Conservation (phyloP, 2,329 filamentous ascomycete species). For the Aspergillus sp. region DNA sequence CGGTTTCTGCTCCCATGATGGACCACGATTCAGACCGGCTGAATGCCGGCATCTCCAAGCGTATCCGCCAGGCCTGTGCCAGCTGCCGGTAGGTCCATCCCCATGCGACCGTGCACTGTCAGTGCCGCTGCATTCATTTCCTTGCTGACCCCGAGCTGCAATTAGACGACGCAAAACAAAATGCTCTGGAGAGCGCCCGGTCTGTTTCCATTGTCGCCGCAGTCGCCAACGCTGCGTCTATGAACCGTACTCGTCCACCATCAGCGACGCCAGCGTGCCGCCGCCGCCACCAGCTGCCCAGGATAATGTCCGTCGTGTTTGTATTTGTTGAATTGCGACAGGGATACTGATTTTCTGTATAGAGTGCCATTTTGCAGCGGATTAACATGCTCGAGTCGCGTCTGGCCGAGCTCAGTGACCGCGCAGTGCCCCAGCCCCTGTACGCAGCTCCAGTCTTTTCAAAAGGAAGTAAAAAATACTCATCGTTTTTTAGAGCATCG, state of each 20-base stretch:
- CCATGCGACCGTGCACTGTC: not conserved
- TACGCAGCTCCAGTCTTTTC: not conserved
- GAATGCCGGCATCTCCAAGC: conserved; percentile 17
- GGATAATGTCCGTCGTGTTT: not conserved
- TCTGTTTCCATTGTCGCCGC: conserved; percentile 27
- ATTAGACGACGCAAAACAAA: conserved; percentile 26
- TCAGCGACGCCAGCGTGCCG: not conserved
- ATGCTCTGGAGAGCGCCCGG: conserved; percentile 26
- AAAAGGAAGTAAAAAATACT: too few relatives aligned
- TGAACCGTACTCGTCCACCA: conserved; percentile 22
- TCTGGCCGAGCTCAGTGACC: conserved; percentile 22
- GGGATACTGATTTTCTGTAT: not conserved
- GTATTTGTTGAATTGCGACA: too few relatives aligned
- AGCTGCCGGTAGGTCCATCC: conserved; percentile 25
- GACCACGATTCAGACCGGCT: not conserved
- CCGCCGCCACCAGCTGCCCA: not conserved
- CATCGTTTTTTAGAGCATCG: not conserved
- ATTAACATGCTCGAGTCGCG: conserved; percentile 25
- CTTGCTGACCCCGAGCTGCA: not conserved
- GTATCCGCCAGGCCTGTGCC: conserved; percentile 30
- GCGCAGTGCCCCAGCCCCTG: not conserved
- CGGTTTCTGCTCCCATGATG: not conserved
- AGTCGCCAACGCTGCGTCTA: conserved; percentile 25
- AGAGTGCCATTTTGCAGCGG: conserved; percentile 20
- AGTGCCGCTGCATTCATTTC: not conserved